A percentile compares a stretch with the other conserved stretches of the same genome.
These are phyloP conservation scores for Teunomyces panamensis DNA, from an alignment of 805 yeast genomes.

Conservation along the genomic window DNA sequence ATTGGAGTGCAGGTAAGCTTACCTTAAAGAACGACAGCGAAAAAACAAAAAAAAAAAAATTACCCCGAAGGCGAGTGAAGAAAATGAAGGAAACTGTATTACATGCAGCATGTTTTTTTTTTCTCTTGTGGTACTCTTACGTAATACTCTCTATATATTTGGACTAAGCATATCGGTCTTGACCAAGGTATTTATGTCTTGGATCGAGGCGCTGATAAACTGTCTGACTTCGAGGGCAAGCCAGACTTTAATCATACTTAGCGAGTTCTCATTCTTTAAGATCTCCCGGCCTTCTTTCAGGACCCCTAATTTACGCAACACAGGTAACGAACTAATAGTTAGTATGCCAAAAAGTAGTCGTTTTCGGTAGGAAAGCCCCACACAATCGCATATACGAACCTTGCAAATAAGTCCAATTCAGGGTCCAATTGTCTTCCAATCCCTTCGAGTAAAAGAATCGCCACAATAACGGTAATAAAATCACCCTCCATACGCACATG, in stretches of 20 bases:
- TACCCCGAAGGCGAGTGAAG: no score
- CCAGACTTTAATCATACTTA: constrained; percentile 90
- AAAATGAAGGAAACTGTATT: no score
- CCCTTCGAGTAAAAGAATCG: constrained; percentile 88
- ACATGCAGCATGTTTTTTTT: no score
- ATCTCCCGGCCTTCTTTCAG: constrained; percentile 62
- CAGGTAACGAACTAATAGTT: constrained; percentile 68
- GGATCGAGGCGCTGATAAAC: constrained; percentile 76
- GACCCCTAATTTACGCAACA: constrained; percentile 75
- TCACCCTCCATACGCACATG: constrained; percentile 98
- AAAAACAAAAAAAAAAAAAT: neutral
- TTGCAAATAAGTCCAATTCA: constrained; percentile 88
- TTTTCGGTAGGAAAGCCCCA: constrained; percentile 42
- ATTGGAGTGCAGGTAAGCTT: neutral
- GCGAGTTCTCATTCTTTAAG: constrained; percentile 52
- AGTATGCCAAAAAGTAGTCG: constrained; percentile 15
- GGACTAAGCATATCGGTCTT: constrained; percentile 48
- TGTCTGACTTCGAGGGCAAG: constrained; percentile 84
- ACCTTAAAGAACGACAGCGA: neutral
- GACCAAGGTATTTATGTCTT: constrained; percentile 52
- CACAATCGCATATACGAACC: constrained; percentile 66
- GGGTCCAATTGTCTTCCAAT: constrained; percentile 95
- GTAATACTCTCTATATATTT: constrained; percentile 23
- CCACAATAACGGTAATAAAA: constrained; percentile 91
- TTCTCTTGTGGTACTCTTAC: neutral